Conservation (phyloP, 495 filamentous ascomycete genomes). For the Trichoderma erinaceum region DNA sequence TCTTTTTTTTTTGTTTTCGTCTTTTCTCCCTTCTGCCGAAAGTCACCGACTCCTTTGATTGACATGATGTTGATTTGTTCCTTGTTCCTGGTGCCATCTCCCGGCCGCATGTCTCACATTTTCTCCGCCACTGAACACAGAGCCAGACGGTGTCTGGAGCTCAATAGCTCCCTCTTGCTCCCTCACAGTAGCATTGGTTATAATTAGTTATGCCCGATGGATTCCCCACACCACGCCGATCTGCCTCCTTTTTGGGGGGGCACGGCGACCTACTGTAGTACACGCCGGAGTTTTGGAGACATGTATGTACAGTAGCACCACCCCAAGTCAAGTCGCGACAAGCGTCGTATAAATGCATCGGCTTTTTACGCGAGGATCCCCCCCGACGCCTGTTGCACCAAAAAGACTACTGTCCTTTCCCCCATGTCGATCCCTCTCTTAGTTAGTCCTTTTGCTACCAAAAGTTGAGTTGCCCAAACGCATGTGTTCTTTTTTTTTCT, state of each 20-base stretch:
- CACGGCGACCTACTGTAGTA: background rate
- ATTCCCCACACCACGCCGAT: background rate
- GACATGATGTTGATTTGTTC: background rate
- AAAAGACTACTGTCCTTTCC: background rate
- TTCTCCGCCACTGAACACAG: background rate
- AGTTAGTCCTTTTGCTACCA: background rate
- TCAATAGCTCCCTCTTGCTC: too few relatives aligned
- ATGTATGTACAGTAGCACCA: background rate
- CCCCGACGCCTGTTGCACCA: background rate
- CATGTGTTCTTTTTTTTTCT: too few relatives aligned
- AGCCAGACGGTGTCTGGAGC: background rate
- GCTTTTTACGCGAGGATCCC: background rate
- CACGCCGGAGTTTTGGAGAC: background rate
- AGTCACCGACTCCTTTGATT: background rate
- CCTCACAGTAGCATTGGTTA: too few relatives aligned
- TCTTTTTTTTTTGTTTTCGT: background rate
- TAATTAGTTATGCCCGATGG: background rate
- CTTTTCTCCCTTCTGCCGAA: background rate
- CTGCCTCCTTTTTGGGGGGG: background rate
- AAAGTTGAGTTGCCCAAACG: background rate
- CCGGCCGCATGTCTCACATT: background rate
- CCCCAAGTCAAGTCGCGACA: background rate
- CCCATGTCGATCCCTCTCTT: conserved; percentile 5
- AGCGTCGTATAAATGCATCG: background rate
- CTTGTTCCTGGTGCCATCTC: background rate